phyloP scores from a whole-genome alignment of 164 flowering plant species.

The Platanus orientalis region DNA sequence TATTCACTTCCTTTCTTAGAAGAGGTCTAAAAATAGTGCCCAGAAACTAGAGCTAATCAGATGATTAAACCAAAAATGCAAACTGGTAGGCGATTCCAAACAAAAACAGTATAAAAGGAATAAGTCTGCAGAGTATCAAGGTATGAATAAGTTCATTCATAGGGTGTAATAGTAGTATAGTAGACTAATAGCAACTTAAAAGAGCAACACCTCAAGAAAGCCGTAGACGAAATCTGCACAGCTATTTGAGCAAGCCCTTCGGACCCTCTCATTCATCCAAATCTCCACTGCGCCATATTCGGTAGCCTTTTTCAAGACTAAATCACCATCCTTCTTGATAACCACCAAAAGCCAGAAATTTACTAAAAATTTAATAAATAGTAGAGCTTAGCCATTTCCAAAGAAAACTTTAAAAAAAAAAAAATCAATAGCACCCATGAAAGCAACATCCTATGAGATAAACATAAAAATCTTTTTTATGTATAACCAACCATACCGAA shows the following conservation, averaged over 20 bases:
- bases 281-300: conserved; percentile 99
- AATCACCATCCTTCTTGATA: conserved; percentile 54
- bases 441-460: too few relatives aligned
- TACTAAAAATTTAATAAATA: too few relatives aligned
- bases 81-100: not conserved
- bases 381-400: not conserved
- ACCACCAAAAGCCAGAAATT: conserved; percentile 5
- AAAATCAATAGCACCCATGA: too few relatives aligned
- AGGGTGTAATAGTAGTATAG: not conserved
- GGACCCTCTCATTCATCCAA: conserved; percentile 98
- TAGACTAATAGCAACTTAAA: conserved; percentile 2
- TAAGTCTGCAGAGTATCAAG: too few relatives aligned
- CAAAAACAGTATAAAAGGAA: too few relatives aligned
- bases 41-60: not conserved
- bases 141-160: too few relatives aligned
- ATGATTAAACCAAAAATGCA: not conserved
- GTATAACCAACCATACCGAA: too few relatives aligned
- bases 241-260: conserved; percentile 91
- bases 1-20: conserved; percentile 78
- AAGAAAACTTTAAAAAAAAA: not conserved
- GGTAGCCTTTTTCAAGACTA: conserved; percentile 91
- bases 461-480: too few relatives aligned
- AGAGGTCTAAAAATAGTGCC: conserved; percentile 52
- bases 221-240: conserved; percentile 96
- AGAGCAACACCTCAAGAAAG: conserved; percentile 80